Conservation (phyloP, 345 rosid species). For the Gossypium thurberi region DNA sequence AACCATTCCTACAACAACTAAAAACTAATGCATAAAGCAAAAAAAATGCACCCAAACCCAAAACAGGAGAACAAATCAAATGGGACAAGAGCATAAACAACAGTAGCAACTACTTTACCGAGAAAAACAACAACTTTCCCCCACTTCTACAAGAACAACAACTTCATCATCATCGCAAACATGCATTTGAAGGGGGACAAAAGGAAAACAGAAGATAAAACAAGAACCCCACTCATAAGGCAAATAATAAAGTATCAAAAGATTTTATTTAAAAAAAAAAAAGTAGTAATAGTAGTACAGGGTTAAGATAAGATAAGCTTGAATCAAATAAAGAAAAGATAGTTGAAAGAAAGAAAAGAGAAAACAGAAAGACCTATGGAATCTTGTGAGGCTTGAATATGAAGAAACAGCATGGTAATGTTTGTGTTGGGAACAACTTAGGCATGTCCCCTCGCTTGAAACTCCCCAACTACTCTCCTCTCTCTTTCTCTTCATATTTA, state of each 20-base stretch:
- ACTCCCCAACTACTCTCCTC: conserved; percentile 16
- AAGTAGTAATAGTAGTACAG: background rate
- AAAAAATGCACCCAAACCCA: background rate
- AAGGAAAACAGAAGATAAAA: conserved; percentile 8
- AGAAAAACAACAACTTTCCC: background rate
- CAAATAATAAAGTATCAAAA: background rate
- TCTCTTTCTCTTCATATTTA: background rate
- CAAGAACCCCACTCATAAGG: conserved; percentile 1
- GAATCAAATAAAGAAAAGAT: background rate
- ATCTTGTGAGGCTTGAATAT: conserved; percentile 13
- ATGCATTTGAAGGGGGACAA: conserved; percentile 17
- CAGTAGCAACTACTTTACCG: conserved; percentile 8
- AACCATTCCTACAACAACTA: background rate
- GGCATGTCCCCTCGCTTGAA: conserved; percentile 45
- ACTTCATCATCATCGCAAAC: conserved; percentile 19
- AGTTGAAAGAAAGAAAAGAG: background rate
- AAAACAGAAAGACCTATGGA: conserved; percentile 22
- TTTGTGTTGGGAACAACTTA: conserved; percentile 38
- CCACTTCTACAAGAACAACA: background rate
- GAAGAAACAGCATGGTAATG: conserved; percentile 22
- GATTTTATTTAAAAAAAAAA: background rate
- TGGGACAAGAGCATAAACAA: background rate
- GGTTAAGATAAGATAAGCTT: conserved; percentile 7
- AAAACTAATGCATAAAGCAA: background rate
- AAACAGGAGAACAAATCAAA: too few species aligned